Percentiles rank a stretch among this genome's conserved stretches.
phyloP scores from a whole-genome alignment of 495 filamentous ascomycete genomes.

The Cairneyella variabilis region DNA sequence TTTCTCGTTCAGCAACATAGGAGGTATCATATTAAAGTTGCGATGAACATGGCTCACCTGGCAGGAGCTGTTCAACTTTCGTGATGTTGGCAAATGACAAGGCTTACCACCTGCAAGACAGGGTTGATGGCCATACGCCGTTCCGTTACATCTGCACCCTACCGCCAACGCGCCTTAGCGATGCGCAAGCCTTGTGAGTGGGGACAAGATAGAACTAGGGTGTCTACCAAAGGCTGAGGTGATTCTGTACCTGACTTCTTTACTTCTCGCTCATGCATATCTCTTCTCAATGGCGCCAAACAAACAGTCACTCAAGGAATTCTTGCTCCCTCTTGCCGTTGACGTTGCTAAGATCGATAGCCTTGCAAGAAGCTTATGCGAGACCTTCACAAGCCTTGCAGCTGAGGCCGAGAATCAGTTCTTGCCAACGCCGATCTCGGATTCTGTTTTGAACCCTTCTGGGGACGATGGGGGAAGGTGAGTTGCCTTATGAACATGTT shows the following conservation, averaged over 20 bases:
- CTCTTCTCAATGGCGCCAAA: conserved; percentile 25
- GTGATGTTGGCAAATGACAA: conserved; percentile 10
- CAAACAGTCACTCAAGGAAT: conserved; percentile 31
- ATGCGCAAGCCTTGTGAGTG: not conserved
- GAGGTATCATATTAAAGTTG: conserved; percentile 12
- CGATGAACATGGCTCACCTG: not conserved
- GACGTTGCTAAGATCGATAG: conserved; percentile 45
- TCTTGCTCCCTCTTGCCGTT: conserved; percentile 41
- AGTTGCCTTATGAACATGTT: conserved; percentile 15
- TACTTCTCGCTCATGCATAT: not conserved
- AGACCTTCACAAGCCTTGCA: conserved; percentile 60
- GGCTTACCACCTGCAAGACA: conserved; percentile 6
- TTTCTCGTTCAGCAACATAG: not conserved
- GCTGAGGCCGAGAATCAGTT: conserved; percentile 67
- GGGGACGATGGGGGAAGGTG: conserved; percentile 59
- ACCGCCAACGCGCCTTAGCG: not conserved
- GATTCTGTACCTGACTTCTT: not conserved
- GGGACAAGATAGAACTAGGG: too few relatives aligned
- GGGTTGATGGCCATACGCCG: not conserved
- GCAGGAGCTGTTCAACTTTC: not conserved
- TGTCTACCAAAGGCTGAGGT: conserved; percentile 8
- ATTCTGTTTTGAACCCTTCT: conserved; percentile 46
- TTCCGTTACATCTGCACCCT: not conserved
- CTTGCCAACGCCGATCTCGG: conserved; percentile 73
- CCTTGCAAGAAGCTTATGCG: conserved; percentile 58